phyloP scores from a whole-genome alignment of 2,329 filamentous ascomycete genomes.

The Pseudonectria foliicola region DNA sequence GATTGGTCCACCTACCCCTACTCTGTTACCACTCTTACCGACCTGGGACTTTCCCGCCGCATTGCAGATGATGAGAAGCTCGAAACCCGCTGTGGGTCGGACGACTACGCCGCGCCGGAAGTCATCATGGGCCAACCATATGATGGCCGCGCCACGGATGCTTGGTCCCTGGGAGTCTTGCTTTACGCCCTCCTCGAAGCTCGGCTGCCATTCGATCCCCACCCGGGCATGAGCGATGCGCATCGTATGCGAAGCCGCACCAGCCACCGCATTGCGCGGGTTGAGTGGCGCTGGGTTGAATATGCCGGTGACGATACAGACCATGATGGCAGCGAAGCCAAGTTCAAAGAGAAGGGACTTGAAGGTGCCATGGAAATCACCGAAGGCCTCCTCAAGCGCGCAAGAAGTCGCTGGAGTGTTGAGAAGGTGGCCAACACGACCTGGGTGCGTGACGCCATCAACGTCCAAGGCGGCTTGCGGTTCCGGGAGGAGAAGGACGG shows the following conservation, averaged over 20 bases:
- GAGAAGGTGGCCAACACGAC: constrained; percentile 62
- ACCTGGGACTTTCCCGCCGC: constrained; percentile 81
- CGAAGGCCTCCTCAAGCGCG: constrained; percentile 76
- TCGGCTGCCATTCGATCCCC: constrained; percentile 86
- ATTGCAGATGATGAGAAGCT: constrained; percentile 82
- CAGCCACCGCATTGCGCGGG: constrained; percentile 88
- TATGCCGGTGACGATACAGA: constrained; percentile 81
- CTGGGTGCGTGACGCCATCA: constrained; percentile 73
- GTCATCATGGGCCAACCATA: constrained; percentile 94
- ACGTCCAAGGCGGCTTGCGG: constrained; percentile 54
- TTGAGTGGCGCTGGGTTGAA: constrained; percentile 91
- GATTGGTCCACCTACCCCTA: constrained; percentile 73
- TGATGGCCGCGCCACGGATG: constrained; percentile 84
- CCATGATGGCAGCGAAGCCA: constrained; percentile 61
- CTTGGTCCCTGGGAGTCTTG: constrained; percentile 90
- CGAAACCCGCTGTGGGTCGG: constrained; percentile 89
- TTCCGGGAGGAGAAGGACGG: constrained; percentile 55
- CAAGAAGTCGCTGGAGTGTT: constrained; percentile 68
- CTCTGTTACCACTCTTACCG: constrained; percentile 81
- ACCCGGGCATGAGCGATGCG: constrained; percentile 70
- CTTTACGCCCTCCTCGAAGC: constrained; percentile 90
- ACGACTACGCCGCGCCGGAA: constrained; percentile 95
- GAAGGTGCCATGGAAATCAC: constrained; percentile 74
- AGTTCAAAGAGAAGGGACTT: constrained; percentile 57
- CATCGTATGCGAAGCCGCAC: constrained; percentile 72